Evolutionary conservation across 1,284 basidiomycete genomes (phyloP), one percentile per base, ranked within the genome.

Genomic region (Ganoderma boninense): DNA sequence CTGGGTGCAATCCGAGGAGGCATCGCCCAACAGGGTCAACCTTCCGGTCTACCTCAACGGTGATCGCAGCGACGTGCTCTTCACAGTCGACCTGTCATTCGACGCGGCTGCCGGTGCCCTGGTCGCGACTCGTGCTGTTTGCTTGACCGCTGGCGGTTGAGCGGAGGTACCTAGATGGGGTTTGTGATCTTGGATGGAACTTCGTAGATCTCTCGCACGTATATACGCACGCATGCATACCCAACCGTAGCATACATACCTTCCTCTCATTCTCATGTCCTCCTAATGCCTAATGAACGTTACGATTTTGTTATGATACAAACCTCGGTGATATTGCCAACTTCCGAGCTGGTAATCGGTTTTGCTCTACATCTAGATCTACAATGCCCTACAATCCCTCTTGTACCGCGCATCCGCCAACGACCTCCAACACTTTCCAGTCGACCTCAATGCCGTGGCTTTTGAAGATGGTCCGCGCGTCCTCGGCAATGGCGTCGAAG

Each of bases 41-140:
- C 82, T 98, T 29, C 96, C 97, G 0, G 94, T 98, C 46, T 98
- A 98, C 81, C 87, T 98, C 79, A 97, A 98, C 82, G 87, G 88
- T 71, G 97, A 98, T 80, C 89, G 97, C 54, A 94, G 90, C 77
- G 94, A 96, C 77, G 93, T 97, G 57, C 83, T 98, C 75, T 98
- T 98, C 83, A 95, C 93, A 0, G 89, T 95, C 49, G 88, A 94
- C 75, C 80, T 97, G 69, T 91, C 93, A 16, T 94, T 95, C 75
- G 91, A 93, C 73, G 84, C 80, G 71, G 87, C 84, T 60, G 89
- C 90, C 0, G 86, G 89, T 23, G 83, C 90, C 43, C 80, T 95
- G 73, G 92, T 94, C 16, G 89, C 93, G 35, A 94, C 92, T 81
- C 86, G 94, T 62, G 94, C 94, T 16, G 92, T 94, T 62, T 95